Evolutionary conservation across 2,329 filamentous ascomycete species (phyloP).

Genomic region (Fusarium xylarioides): DNA sequence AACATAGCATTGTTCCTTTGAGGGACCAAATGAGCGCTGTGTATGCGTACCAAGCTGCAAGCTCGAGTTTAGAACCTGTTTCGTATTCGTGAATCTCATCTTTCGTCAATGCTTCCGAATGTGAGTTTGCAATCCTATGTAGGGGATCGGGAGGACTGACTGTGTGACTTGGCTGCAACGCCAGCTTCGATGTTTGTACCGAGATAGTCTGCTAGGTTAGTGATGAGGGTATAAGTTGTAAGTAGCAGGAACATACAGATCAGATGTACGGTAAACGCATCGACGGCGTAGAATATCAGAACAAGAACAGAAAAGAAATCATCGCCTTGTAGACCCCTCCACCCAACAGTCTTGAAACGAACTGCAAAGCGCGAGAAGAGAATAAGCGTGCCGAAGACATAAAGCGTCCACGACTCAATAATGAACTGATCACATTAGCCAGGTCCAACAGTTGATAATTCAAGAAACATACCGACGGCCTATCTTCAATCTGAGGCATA

Average conservation of each 20-base stretch:
- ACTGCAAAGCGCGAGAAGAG: constrained; percentile 48
- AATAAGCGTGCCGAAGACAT: constrained; percentile 44
- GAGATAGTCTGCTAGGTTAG: constrained; percentile 17
- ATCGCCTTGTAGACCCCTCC: constrained; percentile 50
- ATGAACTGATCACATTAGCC: constrained; percentile 32
- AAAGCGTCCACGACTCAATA: constrained; percentile 45
- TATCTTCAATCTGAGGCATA: background rate
- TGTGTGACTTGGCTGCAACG: background rate
- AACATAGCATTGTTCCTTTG: constrained; percentile 44
- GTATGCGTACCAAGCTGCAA: constrained; percentile 53
- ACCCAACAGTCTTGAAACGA: constrained; percentile 50
- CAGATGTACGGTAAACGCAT: constrained; percentile 48
- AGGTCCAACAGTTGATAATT: rapidly evolving
- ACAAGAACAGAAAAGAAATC: constrained; percentile 50
- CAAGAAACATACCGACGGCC: background rate
- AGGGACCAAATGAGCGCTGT: constrained; percentile 49
- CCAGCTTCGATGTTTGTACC: constrained; percentile 38
- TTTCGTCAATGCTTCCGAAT: constrained; percentile 29
- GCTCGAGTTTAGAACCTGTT: constrained; percentile 49
- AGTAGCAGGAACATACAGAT: constrained; percentile 38
- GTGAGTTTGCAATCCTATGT: background rate
- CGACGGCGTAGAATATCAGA: constrained; percentile 46
- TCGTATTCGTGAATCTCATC: constrained; percentile 43
- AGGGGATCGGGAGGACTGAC: background rate
- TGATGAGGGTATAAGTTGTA: background rate